Base-by-base conservation (phyloP, 768 basidiomycete species). In the Leccinum aurantiacum region DNA sequence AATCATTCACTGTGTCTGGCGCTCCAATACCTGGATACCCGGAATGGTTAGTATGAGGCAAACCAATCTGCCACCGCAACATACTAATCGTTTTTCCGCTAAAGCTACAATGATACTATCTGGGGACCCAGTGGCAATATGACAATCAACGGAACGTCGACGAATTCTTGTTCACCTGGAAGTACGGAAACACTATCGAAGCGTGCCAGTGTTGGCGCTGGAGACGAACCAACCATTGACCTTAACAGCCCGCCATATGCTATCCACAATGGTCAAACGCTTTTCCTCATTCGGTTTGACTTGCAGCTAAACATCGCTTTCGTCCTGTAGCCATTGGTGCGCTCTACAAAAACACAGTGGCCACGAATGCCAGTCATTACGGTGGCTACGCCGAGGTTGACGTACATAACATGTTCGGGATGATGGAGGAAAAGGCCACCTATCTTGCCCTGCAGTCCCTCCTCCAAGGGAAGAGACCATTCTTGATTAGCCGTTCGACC, bases 101-200 rank as follows among this genome's bases (percentile, higher is more conserved):
- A 14, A 41, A 89, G 88, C 48, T 91, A 91, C 67, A 82, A 90
- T 65, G 63, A 79, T 19, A 79, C 82, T 0, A 66, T 83, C 15
- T 90, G 79, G 65, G 89, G 88, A 13, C 82, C 84, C 0, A 89
- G 87, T 61, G 89, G 89, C 5, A 91, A 91, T 66, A 82, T 91
- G 69, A 89, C 87, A 17, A 79, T 90, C 61, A 86, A 88, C 55
- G 87, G 87, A 6, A 82, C 78, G 3, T 73, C 81, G 44, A 90
- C 88, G 3, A 86, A 81, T 60, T 73, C 65, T 11, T 75, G 76
- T 29, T 57, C 57, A 37, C 56, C 59, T 63, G 62, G 33, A 17
- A 70, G 22, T 47, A 59, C 19, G 10, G 49, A 58, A 7, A 14
- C 44, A 6, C 58, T 82, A 25, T 60, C 62, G 3, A 81, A 70